Percentiles rank a stretch among this genome's conserved stretches.
phyloP scores from a whole-genome alignment of 2,329 filamentous ascomycete genomes.

The Clonostachys solani region DNA sequence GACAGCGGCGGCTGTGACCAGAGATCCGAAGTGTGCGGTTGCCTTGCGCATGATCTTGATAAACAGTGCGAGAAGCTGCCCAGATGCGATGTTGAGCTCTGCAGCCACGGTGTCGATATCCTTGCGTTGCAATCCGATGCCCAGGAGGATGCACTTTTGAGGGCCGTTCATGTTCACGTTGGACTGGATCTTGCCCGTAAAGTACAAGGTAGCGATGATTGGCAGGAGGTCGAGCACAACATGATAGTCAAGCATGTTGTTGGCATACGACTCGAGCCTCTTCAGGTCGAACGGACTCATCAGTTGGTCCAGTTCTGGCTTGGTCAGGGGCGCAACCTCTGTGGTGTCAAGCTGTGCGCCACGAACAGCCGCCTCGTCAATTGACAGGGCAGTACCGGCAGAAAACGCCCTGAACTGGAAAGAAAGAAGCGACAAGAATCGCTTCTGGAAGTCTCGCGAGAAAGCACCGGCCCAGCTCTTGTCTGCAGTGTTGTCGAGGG shows the following conservation, averaged over 20 bases:
- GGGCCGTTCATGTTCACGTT: constrained; percentile 72
- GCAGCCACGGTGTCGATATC: constrained; percentile 74
- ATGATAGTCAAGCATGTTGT: constrained; percentile 97
- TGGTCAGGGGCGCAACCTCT: constrained; percentile 55
- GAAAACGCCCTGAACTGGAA: constrained; percentile 89
- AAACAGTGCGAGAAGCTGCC: constrained; percentile 92
- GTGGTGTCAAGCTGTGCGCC: constrained; percentile 68
- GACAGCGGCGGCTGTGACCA: constrained; percentile 72
- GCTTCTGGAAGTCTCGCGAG: constrained; percentile 85
- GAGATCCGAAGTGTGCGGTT: constrained; percentile 67
- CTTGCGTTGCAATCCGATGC: constrained; percentile 87
- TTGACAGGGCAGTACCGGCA: constrained; percentile 73
- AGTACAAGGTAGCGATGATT: constrained; percentile 77
- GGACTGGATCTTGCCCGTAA: constrained; percentile 67
- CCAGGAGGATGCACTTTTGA: constrained; percentile 84
- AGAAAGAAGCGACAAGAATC: constrained; percentile 86
- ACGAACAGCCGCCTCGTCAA: constrained; percentile 78
- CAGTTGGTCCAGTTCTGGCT: constrained; percentile 69
- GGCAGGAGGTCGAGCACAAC: constrained; percentile 93
- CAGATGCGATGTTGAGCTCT: constrained; percentile 67
- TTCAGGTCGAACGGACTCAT: constrained; percentile 94
- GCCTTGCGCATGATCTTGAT: constrained; percentile 93
- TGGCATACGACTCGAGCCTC: constrained; percentile 89
- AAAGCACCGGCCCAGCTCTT: constrained; percentile 86
- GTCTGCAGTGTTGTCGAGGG: constrained; percentile 66